Evolutionary conservation across 495 filamentous ascomycete genomes (phyloP).

Genomic region (Pseudotulostoma volvatum): DNA sequence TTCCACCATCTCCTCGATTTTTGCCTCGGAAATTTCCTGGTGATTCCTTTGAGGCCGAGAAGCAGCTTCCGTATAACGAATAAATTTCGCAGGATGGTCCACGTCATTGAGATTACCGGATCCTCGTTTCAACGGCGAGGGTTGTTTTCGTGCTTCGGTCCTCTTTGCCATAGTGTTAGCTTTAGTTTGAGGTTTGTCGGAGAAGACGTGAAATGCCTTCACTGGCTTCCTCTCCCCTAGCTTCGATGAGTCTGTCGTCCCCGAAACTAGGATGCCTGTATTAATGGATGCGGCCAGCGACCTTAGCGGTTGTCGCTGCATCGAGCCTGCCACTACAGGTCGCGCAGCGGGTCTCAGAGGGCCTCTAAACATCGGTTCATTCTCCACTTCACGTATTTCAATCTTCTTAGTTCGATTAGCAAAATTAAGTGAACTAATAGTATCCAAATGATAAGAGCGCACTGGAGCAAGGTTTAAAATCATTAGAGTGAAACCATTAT

Average conservation of each 20-base stretch:
- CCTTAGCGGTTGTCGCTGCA: slow-evolving; percentile 59
- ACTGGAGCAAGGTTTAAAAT: slow-evolving; percentile 83
- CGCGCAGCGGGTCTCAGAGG: slow-evolving; percentile 35
- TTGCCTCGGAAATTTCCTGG: slow-evolving; percentile 44
- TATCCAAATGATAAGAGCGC: slow-evolving; percentile 82
- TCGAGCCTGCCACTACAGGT: slow-evolving; percentile 28
- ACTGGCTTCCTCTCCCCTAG: slow-evolving; percentile 47
- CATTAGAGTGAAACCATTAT: slow-evolving; percentile 92
- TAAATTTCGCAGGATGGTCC: slow-evolving; percentile 18
- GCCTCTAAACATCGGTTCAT: slow-evolving; percentile 71
- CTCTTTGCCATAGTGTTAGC: slow-evolving; percentile 23
- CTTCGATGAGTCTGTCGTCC: slow-evolving; percentile 30
- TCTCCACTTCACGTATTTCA: slow-evolving; percentile 85
- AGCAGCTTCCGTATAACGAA: slow-evolving; percentile 17
- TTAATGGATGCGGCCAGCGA: slow-evolving; percentile 47
- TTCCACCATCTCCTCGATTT: slow-evolving; percentile 81
- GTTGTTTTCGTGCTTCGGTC: slow-evolving; percentile 20
- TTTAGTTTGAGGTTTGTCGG: slow-evolving; percentile 44
- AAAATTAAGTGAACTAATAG: slow-evolving; percentile 83
- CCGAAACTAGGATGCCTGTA: slow-evolving; percentile 34
- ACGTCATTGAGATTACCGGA: slow-evolving; percentile 3
- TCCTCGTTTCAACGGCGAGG: slow-evolving; percentile 21
- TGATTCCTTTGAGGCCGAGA: slow-evolving; percentile 13
- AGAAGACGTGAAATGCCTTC: slow-evolving; percentile 71
- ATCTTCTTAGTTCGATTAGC: slow-evolving; percentile 94